phyloP scores from a whole-genome alignment of 169 alveolate species.

The Sarcocystis neurona region DNA sequence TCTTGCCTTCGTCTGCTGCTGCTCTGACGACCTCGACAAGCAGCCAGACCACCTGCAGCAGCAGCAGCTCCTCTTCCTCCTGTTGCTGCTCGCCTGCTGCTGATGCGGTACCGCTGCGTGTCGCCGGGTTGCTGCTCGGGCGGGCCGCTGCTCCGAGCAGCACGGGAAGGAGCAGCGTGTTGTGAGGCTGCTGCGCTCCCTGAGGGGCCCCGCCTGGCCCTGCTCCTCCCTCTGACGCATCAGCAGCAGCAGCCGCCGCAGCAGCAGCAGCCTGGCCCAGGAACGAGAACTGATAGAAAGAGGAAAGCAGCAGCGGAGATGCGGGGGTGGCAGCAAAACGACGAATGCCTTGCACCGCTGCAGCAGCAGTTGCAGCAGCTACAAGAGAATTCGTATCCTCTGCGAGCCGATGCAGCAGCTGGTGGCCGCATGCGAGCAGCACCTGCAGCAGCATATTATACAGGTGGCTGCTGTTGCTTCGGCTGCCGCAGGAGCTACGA shows the following conservation, averaged over 20 bases:
- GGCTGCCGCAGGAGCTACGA: slow-evolving; percentile 8
- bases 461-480: too few species aligned
- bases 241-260: neutral
- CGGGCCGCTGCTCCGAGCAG: neutral
- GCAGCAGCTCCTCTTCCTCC: slow-evolving; percentile 33
- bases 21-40: neutral
- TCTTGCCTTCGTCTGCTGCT: neutral
- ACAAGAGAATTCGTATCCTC: too few species aligned
- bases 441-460: slow-evolving; percentile 18
- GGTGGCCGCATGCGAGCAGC: slow-evolving; percentile 15
- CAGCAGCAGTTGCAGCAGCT: too few species aligned
- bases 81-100: neutral
- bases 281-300: neutral
- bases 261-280: neutral
- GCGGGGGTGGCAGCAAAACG: neutral
- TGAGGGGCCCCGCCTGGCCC: neutral
- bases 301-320: neutral
- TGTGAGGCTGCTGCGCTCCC: neutral
- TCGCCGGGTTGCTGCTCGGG: too few species aligned
- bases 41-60: neutral
- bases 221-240: neutral
- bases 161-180: neutral
- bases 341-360: too few species aligned
- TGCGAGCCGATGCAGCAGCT: slow-evolving; percentile 28
- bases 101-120: too few species aligned